phyloP scores from a whole-genome alignment of 1,284 basidiomycete genomes.

The Melampsora americana region DNA sequence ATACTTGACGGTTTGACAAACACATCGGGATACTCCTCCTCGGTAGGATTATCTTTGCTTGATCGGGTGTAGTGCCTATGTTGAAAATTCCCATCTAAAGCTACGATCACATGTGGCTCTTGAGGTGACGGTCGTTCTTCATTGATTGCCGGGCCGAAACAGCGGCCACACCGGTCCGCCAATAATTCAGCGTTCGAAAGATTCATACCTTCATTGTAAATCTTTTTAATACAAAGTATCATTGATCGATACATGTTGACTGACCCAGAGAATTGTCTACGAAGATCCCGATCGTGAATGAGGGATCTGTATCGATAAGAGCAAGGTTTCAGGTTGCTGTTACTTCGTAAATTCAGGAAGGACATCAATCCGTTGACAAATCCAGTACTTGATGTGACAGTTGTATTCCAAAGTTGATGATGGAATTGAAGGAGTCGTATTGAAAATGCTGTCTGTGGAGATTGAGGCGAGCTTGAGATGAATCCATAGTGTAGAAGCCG shows the following conservation, averaged over 20 bases:
- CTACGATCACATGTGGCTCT: conserved; percentile 1
- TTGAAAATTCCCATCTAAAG: conserved; percentile 11
- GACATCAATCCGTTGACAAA: background rate
- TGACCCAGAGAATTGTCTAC: background rate
- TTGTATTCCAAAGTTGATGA: conserved; percentile 16
- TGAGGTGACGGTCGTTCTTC: background rate
- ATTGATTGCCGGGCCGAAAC: conserved; percentile 6
- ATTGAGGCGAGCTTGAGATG: no score
- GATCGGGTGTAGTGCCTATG: conserved; percentile 7
- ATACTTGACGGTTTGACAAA: conserved; percentile 7
- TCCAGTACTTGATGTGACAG: background rate
- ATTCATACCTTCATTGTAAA: background rate
- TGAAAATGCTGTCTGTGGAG: conserved; percentile 20
- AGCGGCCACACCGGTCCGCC: background rate
- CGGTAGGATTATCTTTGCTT: conserved; percentile 12
- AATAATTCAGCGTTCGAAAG: background rate
- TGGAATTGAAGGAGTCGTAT: conserved; percentile 20
- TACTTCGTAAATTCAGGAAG: background rate
- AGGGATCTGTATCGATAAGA: background rate
- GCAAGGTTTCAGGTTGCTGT: background rate
- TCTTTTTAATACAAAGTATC: background rate
- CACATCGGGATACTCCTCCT: conserved; percentile 13
- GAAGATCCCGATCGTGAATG: background rate
- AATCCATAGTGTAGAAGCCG: conserved; percentile 10
- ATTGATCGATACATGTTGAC: background rate